Conservation (phyloP, 2,329 filamentous ascomycete genomes). For the Microascus cirrosus region DNA sequence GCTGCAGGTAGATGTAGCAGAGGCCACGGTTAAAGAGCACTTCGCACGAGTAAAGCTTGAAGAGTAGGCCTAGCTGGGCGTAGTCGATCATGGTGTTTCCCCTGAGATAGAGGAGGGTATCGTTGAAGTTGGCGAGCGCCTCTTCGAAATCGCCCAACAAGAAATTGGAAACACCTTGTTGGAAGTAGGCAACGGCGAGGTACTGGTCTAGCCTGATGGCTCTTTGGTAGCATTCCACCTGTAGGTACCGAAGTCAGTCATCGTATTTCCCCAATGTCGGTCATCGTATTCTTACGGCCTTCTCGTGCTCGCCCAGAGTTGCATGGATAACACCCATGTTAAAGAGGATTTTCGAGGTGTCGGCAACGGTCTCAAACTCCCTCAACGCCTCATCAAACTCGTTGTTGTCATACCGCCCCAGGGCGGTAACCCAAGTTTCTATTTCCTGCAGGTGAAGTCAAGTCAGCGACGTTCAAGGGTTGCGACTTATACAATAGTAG, state of each 20-base stretch:
- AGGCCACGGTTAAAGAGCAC: conserved; percentile 94
- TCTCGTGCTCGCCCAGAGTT: conserved; percentile 88
- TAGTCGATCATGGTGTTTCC: conserved; percentile 98
- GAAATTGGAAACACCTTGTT: conserved; percentile 97
- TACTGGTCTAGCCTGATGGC: conserved; percentile 88
- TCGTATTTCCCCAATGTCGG: too few relatives aligned
- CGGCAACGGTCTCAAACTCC: conserved; percentile 76
- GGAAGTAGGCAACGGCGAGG: conserved; percentile 94
- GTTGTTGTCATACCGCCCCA: conserved; percentile 90
- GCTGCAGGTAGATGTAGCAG: conserved; percentile 94
- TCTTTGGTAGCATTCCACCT: conserved; percentile 93
- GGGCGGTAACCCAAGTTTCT: conserved; percentile 91
- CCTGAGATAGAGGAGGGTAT: conserved; percentile 85
- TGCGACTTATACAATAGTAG: neutral
- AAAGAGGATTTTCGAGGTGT: conserved; percentile 97
- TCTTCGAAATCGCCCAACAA: conserved; percentile 95
- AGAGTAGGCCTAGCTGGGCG: conserved; percentile 86
- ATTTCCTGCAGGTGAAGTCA: conserved; percentile 60
- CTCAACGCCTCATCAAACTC: conserved; percentile 85
- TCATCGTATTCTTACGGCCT: conserved; percentile 57
- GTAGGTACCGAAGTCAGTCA: neutral
- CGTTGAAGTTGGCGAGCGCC: conserved; percentile 96
- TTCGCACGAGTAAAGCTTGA: conserved; percentile 95
- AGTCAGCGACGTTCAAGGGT: neutral
- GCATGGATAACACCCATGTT: conserved; percentile 98